These are phyloP conservation scores for Polychytrium aggregatum DNA, from an alignment of 192 early-diverging fungal species.

Conservation along the genomic window DNA sequence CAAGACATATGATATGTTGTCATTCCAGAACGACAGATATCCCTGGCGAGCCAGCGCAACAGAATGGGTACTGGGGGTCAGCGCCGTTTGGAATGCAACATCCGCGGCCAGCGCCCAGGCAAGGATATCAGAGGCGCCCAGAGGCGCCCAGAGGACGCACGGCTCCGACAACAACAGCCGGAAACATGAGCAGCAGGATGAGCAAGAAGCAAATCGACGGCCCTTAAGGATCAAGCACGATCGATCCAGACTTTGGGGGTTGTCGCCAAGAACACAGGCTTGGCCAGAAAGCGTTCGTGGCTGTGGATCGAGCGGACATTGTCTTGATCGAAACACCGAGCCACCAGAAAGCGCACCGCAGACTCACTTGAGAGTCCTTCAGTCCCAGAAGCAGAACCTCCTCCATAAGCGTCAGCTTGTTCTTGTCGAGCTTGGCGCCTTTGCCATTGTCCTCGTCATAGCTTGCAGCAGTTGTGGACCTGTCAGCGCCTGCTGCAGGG, in stretches of 20 bases:
- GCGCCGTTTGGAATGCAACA: not conserved
- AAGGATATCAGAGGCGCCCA: no score
- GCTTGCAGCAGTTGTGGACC: constrained; percentile 3
- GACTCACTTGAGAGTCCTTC: constrained; percentile 76
- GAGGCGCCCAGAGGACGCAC: no score
- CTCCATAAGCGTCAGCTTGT: constrained; percentile 85
- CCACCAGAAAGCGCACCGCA: not conserved
- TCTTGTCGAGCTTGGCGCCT: constrained; percentile 14
- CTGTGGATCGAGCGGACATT: not conserved
- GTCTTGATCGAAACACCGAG: constrained; percentile 1
- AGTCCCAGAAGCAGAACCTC: constrained; percentile 87
- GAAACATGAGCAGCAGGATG: no score
- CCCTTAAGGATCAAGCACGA: no score
- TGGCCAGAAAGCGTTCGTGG: not conserved
- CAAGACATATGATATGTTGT: constrained; percentile 91
- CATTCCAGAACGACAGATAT: constrained; percentile 98
- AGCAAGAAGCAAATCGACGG: no score
- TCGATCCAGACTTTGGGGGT: no score
- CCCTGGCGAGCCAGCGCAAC: constrained; percentile 42
- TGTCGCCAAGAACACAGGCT: not conserved
- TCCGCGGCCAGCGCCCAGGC: no score
- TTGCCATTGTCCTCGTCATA: constrained; percentile 20
- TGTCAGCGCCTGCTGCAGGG: not conserved
- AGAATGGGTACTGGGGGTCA: not conserved
- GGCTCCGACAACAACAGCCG: not conserved